A percentile compares a stretch with the other conserved stretches of the same genome.
phyloP scores from a whole-genome alignment of 1,284 basidiomycete genomes.

The Rhizoctonia solani region DNA sequence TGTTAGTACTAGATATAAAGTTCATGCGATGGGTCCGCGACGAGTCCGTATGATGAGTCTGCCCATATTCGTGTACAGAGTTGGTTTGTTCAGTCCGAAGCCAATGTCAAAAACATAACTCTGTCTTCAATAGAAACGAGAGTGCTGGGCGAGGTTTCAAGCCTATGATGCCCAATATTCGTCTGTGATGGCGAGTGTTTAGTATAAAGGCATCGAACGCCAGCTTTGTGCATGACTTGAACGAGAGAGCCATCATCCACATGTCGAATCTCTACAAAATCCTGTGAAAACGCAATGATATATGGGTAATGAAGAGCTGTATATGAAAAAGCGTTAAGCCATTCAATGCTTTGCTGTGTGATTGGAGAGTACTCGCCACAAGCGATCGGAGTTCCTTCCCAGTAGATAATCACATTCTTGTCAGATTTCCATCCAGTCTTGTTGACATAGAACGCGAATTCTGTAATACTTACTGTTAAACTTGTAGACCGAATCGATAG shows the following conservation, averaged over 20 bases:
- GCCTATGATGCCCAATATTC: too few species aligned
- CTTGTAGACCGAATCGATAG: neutral
- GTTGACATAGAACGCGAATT: conserved; percentile 99
- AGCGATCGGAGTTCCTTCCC: conserved; percentile 93
- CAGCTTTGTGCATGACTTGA: conserved; percentile 86
- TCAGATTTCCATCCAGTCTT: conserved; percentile 92
- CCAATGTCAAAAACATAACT: too few species aligned
- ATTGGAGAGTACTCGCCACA: conserved; percentile 76
- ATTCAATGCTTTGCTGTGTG: neutral
- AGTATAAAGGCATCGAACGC: too few species aligned
- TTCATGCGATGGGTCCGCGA: too few species aligned
- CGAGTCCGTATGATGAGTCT: too few species aligned
- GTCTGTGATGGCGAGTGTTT: too few species aligned
- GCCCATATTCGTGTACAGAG: too few species aligned
- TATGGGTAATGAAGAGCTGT: conserved; percentile 95
- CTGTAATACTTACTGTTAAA: conserved; percentile 50
- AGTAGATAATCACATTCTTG: conserved; percentile 91
- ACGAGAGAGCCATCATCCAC: conserved; percentile 91
- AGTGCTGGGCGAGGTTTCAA: too few species aligned
- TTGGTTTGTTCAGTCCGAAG: too few species aligned
- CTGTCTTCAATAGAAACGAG: too few species aligned
- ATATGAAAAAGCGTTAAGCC: neutral
- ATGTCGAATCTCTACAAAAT: conserved; percentile 95
- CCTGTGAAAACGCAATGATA: conserved; percentile 94
- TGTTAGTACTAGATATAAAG: too few species aligned